phyloP scores from a whole-genome alignment of 2,329 filamentous ascomycete species.

The Pestalotiopsis sp. region DNA sequence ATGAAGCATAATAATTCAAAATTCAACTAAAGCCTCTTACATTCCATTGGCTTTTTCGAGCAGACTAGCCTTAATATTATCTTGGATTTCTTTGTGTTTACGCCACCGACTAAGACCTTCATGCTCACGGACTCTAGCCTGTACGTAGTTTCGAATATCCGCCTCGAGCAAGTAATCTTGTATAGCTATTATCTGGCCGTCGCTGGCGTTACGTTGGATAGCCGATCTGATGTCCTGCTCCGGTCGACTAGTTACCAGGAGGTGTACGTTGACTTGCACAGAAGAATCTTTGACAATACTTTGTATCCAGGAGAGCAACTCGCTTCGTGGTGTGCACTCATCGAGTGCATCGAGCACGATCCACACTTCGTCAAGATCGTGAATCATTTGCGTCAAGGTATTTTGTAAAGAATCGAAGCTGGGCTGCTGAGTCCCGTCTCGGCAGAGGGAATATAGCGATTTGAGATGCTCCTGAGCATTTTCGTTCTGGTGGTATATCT shows the following conservation, averaged over 20 bases:
- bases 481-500: slow-evolving; percentile 30
- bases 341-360: slow-evolving; percentile 34
- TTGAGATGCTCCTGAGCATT: slow-evolving; percentile 23
- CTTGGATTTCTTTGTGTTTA: slow-evolving; percentile 20
- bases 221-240: slow-evolving; percentile 26
- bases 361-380: slow-evolving; percentile 24
- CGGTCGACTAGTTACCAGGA: slow-evolving; percentile 26
- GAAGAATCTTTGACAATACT: background rate
- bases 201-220: slow-evolving; percentile 16
- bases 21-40: slow-evolving; percentile 20
- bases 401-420: slow-evolving; percentile 6
- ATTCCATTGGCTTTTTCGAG: slow-evolving; percentile 30
- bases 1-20: too few relatives aligned
- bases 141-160: slow-evolving; percentile 30
- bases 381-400: slow-evolving; percentile 23
- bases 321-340: slow-evolving; percentile 22
- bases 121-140: slow-evolving; percentile 19
- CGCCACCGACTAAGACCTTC: slow-evolving; percentile 27
- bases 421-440: slow-evolving; percentile 27
- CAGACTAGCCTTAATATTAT: slow-evolving; percentile 24
- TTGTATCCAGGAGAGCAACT: slow-evolving; percentile 19
- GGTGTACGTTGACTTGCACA: slow-evolving; percentile 15
- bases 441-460: slow-evolving; percentile 25
- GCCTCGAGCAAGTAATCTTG: slow-evolving; percentile 20
- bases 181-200: slow-evolving; percentile 22